Evolutionary conservation across 306 rosid species (phyloP), one percentile per base, ranked within the genome.

Genomic region (Vigna unguiculata): DNA sequence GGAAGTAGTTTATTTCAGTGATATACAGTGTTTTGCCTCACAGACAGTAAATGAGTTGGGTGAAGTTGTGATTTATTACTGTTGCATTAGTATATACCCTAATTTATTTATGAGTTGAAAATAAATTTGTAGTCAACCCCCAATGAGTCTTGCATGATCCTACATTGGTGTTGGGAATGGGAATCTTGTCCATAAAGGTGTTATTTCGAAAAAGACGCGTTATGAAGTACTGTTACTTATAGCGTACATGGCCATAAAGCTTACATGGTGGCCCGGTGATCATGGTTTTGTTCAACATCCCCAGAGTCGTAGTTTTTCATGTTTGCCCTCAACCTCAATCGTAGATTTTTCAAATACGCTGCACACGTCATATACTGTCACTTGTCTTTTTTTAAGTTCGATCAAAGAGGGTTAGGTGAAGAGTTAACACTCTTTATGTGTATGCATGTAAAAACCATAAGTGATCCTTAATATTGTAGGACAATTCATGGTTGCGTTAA

Each of bases 221-320:
- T 15, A 60, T 7, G 34, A 9, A 21, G 71, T 16, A 5, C 45
- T 59, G 28, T 47, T 2, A n/a, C 62, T 38, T 10, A 9, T 24
- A 51, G 53, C 34, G 68, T 21, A 51, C 24, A 51, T 36, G 72
- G 71, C 71, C 28, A 57, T 41, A 22, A 45, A 20, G 53, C 75
- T 53, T 30, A 36, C 2, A n/a, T 59, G 45, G 51, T 78, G 81
- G 69, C 60, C 69, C 63, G 7, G 65, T 71, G 2, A 40, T 40
- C 54, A 40, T 48, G 36, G 57, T 22, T 5, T 30, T 69, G 45
- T 77, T 77, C 16, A 69, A 58, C 32, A 2, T 57, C 19, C 36
- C 17, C 20, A 17, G 45, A 40, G 11, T 38, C n/a, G 10, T 41
- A 1, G 19, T 52, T 4, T 72, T 21, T 22, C 12, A 15, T 22